Percentiles rank a stretch among this genome's conserved stretches.
Evolutionary conservation across 768 basidiomycete species (phyloP).

Genomic region (Cystoderma amianthinum): DNA sequence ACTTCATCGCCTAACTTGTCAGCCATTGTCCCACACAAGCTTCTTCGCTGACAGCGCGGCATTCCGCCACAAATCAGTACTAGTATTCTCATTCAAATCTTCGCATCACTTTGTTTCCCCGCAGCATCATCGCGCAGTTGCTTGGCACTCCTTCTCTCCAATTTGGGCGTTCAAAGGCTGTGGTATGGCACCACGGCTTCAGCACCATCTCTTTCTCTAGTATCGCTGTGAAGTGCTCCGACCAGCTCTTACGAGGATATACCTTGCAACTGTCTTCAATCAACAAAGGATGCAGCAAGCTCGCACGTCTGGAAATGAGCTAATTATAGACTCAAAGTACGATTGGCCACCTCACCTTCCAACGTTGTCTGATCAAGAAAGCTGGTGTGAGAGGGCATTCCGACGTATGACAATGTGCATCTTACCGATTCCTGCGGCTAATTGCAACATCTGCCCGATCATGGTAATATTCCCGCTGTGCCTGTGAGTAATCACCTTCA

Average conservation of each 20-base stretch:
- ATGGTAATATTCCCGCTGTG: conserved; percentile 41
- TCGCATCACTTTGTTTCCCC: conserved; percentile 33
- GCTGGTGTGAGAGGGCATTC: too few species aligned
- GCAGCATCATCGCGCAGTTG: conserved; percentile 40
- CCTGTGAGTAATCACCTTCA: not conserved
- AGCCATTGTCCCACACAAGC: too few species aligned
- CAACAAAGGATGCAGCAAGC: conserved; percentile 31
- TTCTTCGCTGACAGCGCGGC: too few species aligned
- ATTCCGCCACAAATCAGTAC: too few species aligned
- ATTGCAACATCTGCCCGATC: conserved; percentile 42
- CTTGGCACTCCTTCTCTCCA: conserved; percentile 35
- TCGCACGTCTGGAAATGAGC: conserved; percentile 24
- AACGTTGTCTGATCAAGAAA: conserved; percentile 32
- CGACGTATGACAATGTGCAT: too few species aligned
- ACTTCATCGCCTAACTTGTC: too few species aligned
- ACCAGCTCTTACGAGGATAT: conserved; percentile 38
- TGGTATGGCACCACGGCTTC: conserved; percentile 44
- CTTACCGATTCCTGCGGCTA: conserved; percentile 40
- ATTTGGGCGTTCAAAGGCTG: conserved; percentile 36
- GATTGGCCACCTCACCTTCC: too few species aligned
- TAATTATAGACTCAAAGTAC: too few species aligned
- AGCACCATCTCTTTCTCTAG: conserved; percentile 36
- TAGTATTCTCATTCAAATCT: conserved; percentile 30
- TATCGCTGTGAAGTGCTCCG: conserved; percentile 30
- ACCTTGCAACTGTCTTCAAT: conserved; percentile 29